Conservation (phyloP, 2,329 filamentous ascomycete species). For the Tolypocladium inflatum region DNA sequence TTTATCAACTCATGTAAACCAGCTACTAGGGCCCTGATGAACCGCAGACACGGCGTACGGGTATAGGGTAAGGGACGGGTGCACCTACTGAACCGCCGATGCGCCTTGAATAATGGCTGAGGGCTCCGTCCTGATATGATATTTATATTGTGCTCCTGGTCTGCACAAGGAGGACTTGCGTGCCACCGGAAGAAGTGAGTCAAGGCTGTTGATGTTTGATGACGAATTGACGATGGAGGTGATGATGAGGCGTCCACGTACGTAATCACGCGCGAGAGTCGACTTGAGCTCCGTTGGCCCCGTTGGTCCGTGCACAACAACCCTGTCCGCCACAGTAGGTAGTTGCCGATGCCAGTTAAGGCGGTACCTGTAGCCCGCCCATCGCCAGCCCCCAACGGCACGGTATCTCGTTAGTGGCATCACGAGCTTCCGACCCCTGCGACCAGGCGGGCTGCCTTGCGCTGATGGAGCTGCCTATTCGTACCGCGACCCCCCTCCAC, state of each 20-base stretch:
- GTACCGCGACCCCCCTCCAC: not conserved
- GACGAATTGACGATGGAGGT: too few species aligned
- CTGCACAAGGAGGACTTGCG: not conserved
- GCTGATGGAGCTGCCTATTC: not conserved
- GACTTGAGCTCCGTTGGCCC: too few species aligned
- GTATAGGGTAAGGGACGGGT: not conserved
- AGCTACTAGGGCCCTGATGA: not conserved
- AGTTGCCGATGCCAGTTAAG: not conserved
- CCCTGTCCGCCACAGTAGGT: not conserved
- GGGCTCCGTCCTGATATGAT: too few species aligned
- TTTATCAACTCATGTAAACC: not conserved
- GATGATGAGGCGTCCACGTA: not conserved
- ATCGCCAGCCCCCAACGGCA: not conserved
- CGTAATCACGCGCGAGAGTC: too few species aligned
- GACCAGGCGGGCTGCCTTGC: too few species aligned
- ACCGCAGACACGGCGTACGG: not conserved
- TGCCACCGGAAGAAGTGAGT: too few species aligned
- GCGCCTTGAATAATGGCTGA: too few species aligned
- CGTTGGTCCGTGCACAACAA: not conserved
- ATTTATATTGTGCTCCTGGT: not conserved
- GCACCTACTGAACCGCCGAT: not conserved
- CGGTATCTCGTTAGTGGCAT: not conserved
- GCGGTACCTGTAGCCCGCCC: not conserved
- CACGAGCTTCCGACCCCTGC: not conserved
- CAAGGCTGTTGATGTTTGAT: not conserved